Evolutionary conservation across 257 asterid species (phyloP), one percentile per base, ranked within the genome.

Genomic region (Gynochthodes officinalis): DNA sequence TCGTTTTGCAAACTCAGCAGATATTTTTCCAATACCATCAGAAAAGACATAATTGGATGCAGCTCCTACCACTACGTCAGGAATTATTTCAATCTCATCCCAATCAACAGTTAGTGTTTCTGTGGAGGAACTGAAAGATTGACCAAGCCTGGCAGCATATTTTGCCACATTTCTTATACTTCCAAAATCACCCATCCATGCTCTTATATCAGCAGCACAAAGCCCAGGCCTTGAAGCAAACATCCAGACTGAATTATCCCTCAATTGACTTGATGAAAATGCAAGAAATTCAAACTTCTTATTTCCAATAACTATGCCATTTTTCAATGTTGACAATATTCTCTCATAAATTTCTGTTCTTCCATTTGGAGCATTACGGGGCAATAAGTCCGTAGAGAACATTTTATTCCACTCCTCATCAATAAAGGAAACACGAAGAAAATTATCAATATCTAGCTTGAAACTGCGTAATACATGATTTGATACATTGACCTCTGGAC

Each of bases 61-160:
- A 28, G 54, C 64, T 8, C 37, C 54, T 28, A 42, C 53, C 82
- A 46, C 63, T 63, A 92, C 66, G 37, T 93, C 98, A 0, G 77
- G 77, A 77, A 88, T 88, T 19, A 43, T 44, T 58, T 86, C 82
- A 70, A 85, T 57, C 80, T 94, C 98, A 54, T 78, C 46, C 73
- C 40, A 62, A 21, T 23, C 44, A 58, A 91, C 96, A 64, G 76
- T 87, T 5, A 87, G 75, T 1, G 98, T 91, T 75, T 94, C 98
- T 0, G 70, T 89, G 25, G 98, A 91, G 33, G 98, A 93, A 76
- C 97, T 85, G 40, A 93, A 92, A 11, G 98, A 91, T 72, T 91
- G 97, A n/a, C 96, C 98, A n/a, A 93, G 97, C 79, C 98, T 84
- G 0, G 98, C 97, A n/a, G 98, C 94, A 80, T 91, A 91, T 73